Percentiles rank a stretch among this genome's conserved stretches.
Evolutionary conservation across 2,329 filamentous ascomycete species (phyloP).

Genomic region (Salinomyces thailandicus): DNA sequence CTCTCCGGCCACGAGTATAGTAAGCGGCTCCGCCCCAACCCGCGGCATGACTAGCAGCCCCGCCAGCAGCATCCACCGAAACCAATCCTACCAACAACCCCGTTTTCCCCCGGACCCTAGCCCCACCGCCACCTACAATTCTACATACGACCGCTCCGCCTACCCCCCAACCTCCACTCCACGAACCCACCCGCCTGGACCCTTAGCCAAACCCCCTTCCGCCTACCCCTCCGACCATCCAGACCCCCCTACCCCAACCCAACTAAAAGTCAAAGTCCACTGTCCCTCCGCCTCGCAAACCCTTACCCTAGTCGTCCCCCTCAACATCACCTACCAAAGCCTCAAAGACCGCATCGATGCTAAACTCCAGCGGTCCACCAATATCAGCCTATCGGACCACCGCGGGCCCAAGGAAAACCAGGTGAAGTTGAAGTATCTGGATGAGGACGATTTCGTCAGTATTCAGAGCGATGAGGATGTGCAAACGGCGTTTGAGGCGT

Average conservation of each 20-base stretch:
- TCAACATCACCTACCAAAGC: constrained; percentile 88
- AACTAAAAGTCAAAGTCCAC: constrained; percentile 92
- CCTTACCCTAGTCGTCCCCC: constrained; percentile 89
- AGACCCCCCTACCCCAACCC: constrained; percentile 37
- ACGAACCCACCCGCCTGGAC: constrained; percentile 17
- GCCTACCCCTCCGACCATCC: background rate
- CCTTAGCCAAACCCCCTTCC: constrained; percentile 17
- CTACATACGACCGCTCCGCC: constrained; percentile 1
- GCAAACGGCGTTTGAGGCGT: constrained; percentile 88
- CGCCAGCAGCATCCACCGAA: constrained; percentile 28
- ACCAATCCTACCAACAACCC: constrained; percentile 33
- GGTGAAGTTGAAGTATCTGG: constrained; percentile 78
- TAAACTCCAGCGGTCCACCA: constrained; percentile 79
- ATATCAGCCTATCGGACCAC: constrained; percentile 69
- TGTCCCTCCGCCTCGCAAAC: constrained; percentile 70
- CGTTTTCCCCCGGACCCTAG: constrained; percentile 11
- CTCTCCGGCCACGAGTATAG: constrained; percentile 49
- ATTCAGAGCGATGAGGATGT: constrained; percentile 96
- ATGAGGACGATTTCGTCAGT: constrained; percentile 86
- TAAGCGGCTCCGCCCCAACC: background rate
- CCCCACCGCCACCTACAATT: constrained; percentile 9
- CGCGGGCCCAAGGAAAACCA: constrained; percentile 13
- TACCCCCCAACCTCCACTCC: constrained; percentile 18
- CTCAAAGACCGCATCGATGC: constrained; percentile 92
- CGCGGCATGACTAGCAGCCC: background rate